Conservation (phyloP, 495 filamentous ascomycete species). For the Neurospora intermedia region DNA sequence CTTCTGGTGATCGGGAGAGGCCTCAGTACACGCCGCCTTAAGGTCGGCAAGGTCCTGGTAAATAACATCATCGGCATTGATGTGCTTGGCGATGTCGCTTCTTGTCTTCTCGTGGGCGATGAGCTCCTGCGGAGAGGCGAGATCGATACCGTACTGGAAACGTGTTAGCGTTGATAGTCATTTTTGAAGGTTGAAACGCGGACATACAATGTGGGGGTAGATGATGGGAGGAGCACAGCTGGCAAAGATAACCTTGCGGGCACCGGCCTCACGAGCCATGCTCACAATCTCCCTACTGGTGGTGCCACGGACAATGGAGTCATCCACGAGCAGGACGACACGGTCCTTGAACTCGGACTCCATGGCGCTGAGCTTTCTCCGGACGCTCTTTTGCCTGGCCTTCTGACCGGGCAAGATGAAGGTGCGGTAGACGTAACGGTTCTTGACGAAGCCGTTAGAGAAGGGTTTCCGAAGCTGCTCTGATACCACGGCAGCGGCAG, state of each 20-base stretch:
- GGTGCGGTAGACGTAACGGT: conserved; percentile 90
- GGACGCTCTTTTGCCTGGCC: conserved; percentile 67
- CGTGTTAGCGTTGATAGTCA: background rate
- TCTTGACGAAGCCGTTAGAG: conserved; percentile 71
- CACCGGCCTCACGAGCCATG: conserved; percentile 88
- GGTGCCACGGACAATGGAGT: conserved; percentile 88
- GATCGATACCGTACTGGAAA: conserved; percentile 70
- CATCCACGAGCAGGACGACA: conserved; percentile 81
- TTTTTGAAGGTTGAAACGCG: background rate
- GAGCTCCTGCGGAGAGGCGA: conserved; percentile 72
- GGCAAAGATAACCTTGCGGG: conserved; percentile 83
- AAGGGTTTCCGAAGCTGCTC: conserved; percentile 69
- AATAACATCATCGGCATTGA: conserved; percentile 86
- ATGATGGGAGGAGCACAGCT: conserved; percentile 82
- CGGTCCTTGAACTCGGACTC: conserved; percentile 75
- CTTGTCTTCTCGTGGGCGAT: conserved; percentile 70
- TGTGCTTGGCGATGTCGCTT: conserved; percentile 60
- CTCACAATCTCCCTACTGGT: conserved; percentile 84
- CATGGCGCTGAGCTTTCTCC: conserved; percentile 74
- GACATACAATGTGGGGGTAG: conserved; percentile 37
- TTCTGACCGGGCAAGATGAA: conserved; percentile 93
- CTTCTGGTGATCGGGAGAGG: conserved; percentile 39
- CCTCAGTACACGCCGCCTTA: conserved; percentile 66
- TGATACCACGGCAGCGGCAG: conserved; percentile 71
- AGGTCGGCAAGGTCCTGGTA: conserved; percentile 83